Conservation (phyloP, 148 eudicot genomes). For the Agrostemma githago region DNA sequence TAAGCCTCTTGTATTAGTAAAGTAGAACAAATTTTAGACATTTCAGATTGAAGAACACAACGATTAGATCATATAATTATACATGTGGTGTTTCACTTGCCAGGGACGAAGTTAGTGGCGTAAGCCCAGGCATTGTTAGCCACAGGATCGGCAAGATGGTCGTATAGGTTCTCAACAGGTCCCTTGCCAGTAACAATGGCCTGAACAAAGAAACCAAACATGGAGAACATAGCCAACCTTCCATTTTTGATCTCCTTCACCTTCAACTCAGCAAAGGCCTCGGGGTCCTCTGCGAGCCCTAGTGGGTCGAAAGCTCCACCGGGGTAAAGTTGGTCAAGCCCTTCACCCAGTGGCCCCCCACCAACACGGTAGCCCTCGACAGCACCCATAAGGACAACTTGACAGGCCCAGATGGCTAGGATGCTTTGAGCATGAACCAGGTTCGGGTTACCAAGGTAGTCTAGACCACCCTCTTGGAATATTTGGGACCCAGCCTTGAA, state of each 20-base stretch:
- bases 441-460: constrained; percentile 40
- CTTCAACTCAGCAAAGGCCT: constrained; percentile 37
- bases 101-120: constrained; percentile 9
- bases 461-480: constrained; percentile 39
- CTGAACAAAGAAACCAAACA: constrained; percentile 34
- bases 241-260: constrained; percentile 35
- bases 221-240: constrained; percentile 12
- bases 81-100: background rate
- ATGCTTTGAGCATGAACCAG: constrained; percentile 39
- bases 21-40: background rate
- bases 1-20: background rate
- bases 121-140: constrained; percentile 14
- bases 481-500: constrained; percentile 40
- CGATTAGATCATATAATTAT: background rate
- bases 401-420: constrained; percentile 31
- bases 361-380: constrained; percentile 38
- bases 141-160: constrained; percentile 21
- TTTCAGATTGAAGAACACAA: background rate
- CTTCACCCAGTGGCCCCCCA: constrained; percentile 41
- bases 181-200: constrained; percentile 43
- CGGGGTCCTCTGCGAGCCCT: constrained; percentile 29
- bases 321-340: constrained; percentile 1
- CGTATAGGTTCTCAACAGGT: constrained; percentile 34
- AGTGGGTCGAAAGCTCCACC: constrained; percentile 10
- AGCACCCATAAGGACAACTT: constrained; percentile 35